These are phyloP conservation scores for Hevea brasiliensis DNA, from an alignment of 345 rosid genomes.

Conservation along the genomic window DNA sequence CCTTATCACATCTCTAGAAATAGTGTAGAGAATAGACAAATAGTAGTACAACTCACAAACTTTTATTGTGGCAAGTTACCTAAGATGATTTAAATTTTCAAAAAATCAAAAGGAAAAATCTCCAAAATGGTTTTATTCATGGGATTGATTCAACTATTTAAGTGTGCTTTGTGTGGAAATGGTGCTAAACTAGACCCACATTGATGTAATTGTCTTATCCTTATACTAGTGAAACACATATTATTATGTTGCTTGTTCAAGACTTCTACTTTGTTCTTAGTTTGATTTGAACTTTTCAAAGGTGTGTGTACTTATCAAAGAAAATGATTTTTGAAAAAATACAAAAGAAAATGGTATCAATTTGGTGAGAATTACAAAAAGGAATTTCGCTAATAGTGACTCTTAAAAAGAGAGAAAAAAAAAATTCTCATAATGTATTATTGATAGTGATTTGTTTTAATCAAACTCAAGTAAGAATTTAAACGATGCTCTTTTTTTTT, in stretches of 20 bases:
- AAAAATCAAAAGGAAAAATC: too few species aligned
- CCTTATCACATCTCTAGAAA: conserved; percentile 2
- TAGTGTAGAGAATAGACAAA: conserved; percentile 24
- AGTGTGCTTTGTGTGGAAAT: conserved; percentile 30
- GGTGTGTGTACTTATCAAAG: conserved; percentile 16
- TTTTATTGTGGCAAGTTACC: conserved; percentile 1
- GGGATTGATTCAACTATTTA: conserved; percentile 7
- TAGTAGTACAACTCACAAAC: conserved; percentile 11
- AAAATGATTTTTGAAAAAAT: conserved; percentile 5
- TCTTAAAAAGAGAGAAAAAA: conserved; percentile 1
- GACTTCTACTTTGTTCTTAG: conserved; percentile 21
- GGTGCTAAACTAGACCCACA: conserved; percentile 10
- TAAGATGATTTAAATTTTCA: too few species aligned
- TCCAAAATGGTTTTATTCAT: not conserved
- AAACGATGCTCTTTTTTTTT: too few species aligned
- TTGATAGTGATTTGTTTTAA: conserved; percentile 7
- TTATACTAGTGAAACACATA: conserved; percentile 14
- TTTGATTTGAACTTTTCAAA: conserved; percentile 21
- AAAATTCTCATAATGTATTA: conserved; percentile 2
- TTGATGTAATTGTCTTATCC: too few species aligned
- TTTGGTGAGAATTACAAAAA: conserved; percentile 31
- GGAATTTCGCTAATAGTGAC: conserved; percentile 26
- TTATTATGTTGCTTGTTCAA: conserved; percentile 26
- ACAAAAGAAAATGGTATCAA: conserved; percentile 23
- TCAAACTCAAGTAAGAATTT: too few species aligned